A percentile compares a stretch with the other conserved stretches of the same genome.
These are phyloP conservation scores for Hemileccinum impolitum DNA, from an alignment of 768 basidiomycete species.

Conservation along the genomic window DNA sequence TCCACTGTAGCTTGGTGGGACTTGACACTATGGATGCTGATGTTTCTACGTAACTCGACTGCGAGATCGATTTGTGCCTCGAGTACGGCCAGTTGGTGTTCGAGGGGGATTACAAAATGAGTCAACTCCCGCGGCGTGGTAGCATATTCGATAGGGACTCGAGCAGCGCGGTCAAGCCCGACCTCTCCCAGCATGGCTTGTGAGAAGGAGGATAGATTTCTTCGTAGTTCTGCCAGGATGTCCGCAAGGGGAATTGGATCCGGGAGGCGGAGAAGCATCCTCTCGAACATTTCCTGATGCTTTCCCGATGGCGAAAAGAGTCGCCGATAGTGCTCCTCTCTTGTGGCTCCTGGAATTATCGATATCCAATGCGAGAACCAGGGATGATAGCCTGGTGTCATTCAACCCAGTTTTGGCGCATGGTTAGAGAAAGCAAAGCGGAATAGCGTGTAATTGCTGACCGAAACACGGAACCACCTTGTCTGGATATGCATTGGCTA, in stretches of 20 bases:
- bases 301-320: slow-evolving; percentile 53
- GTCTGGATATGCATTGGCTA: slow-evolving; percentile 58
- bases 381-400: slow-evolving; percentile 78
- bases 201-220: slow-evolving; percentile 58
- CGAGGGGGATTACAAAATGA: slow-evolving; percentile 72
- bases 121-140: slow-evolving; percentile 57
- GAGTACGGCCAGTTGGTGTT: slow-evolving; percentile 78
- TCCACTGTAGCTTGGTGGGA: slow-evolving; percentile 65
- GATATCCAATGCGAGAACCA: slow-evolving; percentile 89
- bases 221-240: slow-evolving; percentile 58
- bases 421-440: slow-evolving; percentile 12
- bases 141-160: slow-evolving; percentile 60
- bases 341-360: slow-evolving; percentile 40
- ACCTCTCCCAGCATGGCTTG: slow-evolving; percentile 89
- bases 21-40: slow-evolving; percentile 89
- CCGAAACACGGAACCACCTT: slow-evolving; percentile 89
- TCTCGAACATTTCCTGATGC: slow-evolving; percentile 45
- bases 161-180: slow-evolving; percentile 80
- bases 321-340: slow-evolving; percentile 69
- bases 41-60: slow-evolving; percentile 67
- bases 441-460: slow-evolving; percentile 36
- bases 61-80: slow-evolving; percentile 87
- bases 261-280: slow-evolving; percentile 64
- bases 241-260: slow-evolving; percentile 61
- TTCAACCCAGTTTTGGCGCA: slow-evolving; percentile 7